phyloP scores from a whole-genome alignment of 305 asterid species.

The Plantago lanceolata region DNA sequence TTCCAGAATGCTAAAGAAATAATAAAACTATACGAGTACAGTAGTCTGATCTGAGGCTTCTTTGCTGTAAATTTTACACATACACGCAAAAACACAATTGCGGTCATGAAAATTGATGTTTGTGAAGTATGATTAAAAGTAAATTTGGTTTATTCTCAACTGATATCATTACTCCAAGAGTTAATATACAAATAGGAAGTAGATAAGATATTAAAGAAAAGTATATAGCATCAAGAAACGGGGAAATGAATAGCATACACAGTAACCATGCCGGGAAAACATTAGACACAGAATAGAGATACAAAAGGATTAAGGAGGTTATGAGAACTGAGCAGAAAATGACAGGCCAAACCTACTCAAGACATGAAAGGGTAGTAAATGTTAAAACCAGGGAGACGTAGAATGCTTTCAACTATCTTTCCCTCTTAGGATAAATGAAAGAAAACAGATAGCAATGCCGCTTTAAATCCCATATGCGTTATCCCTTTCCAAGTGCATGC shows the following conservation, averaged over 20 bases:
- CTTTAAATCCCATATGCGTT: background rate
- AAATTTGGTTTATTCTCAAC: too few relatives aligned
- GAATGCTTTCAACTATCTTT: conserved; percentile 2
- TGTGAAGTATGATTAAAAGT: too few relatives aligned
- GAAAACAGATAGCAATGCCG: background rate
- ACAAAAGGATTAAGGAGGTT: conserved; percentile 5
- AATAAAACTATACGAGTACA: background rate
- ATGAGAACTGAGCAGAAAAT: background rate
- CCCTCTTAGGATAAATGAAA: background rate
- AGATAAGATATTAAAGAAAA: too few relatives aligned
- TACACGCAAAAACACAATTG: background rate
- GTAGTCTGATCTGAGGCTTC: background rate
- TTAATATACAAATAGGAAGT: too few relatives aligned
- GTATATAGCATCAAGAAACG: too few relatives aligned
- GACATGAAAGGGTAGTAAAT: background rate
- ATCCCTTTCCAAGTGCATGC: background rate
- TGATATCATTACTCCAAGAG: too few relatives aligned
- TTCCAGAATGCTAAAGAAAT: background rate
- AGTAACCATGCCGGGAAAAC: conserved; percentile 7
- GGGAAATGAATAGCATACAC: background rate
- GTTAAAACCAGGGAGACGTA: conserved; percentile 14
- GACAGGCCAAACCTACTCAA: background rate
- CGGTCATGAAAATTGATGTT: background rate
- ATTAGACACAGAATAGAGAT: background rate
- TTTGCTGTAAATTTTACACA: conserved; percentile 3